Conservation (phyloP, 306 rosid genomes). For the Glycine soja region DNA sequence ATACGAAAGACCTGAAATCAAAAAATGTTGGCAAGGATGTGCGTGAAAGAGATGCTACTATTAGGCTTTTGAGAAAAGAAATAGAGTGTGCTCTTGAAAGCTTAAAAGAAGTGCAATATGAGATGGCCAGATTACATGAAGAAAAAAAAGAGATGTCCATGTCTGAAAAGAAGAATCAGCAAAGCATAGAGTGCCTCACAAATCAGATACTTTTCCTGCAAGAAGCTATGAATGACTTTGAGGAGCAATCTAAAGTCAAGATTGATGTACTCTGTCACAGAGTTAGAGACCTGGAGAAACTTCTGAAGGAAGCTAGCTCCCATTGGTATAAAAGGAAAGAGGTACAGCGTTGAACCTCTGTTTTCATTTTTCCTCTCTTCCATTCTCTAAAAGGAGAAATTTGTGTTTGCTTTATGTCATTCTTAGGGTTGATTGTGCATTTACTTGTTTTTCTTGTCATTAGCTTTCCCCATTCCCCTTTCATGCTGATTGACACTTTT, state of each 20-base stretch:
- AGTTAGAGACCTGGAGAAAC: slow-evolving; percentile 58
- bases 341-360: slow-evolving; percentile 53
- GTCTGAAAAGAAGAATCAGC: slow-evolving; percentile 61
- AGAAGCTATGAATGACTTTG: slow-evolving; percentile 62
- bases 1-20: slow-evolving; percentile 47
- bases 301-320: slow-evolving; percentile 65
- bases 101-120: slow-evolving; percentile 80
- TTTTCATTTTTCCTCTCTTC: neutral
- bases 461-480: slow-evolving; percentile 3
- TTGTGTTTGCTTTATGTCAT: slow-evolving; percentile 7
- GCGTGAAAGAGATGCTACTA: slow-evolving; percentile 65
- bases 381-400: neutral
- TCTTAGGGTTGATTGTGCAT: slow-evolving; percentile 9
- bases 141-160: slow-evolving; percentile 71
- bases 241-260: slow-evolving; percentile 62
- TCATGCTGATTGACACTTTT: slow-evolving; percentile 19
- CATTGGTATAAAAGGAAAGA: slow-evolving; percentile 65
- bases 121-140: slow-evolving; percentile 71
- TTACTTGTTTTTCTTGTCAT: slow-evolving; percentile 39
- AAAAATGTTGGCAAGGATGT: slow-evolving; percentile 46
- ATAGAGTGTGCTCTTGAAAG: slow-evolving; percentile 82
- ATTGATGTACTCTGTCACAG: slow-evolving; percentile 61
- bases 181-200: slow-evolving; percentile 60
- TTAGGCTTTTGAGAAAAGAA: slow-evolving; percentile 80
- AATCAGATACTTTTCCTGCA: slow-evolving; percentile 67